Evolutionary conservation across 495 filamentous ascomycete species (phyloP), one percentile per base, ranked within the genome.

Genomic region (Aspergillus bertholletiae): DNA sequence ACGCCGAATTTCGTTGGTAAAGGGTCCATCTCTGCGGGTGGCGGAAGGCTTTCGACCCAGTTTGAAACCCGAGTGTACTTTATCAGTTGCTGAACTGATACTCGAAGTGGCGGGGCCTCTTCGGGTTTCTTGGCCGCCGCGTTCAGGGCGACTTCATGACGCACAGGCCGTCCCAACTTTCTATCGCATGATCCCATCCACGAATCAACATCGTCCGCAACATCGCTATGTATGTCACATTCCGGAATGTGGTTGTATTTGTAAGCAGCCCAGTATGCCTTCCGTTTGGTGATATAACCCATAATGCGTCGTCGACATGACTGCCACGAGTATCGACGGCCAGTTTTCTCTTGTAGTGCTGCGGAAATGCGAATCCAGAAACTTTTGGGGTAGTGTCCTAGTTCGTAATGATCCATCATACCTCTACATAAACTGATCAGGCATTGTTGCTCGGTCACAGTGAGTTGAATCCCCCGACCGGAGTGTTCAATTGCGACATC

Each of bases 271-370:
- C 47, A 55, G 23, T 46, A 60, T 8, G 49, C 32, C 27, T 41
- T 37, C 8, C 57, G 46, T 30, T 61, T 49, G 12, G 35, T 21
- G 35, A 67, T 49, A 17, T 58, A 54, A 18, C 51, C 49, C 9
- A 26, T 27, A 18, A 67, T 62, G n/a, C 61, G 61, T 20, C 59
- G 59, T 3, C 59, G 59, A 40, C 64, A 67, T 9, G 61, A 64
- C 21, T 54, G 54, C 59, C 60, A 61, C 0, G 61, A 62, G 26
- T 67, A 67, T 21, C 49, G 40, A 28, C 61, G 61, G 22, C 57
- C 59, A 30, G 58, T 62, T 27, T 40, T 28, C 18, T 27, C 22
- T 7, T 55, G 39, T 6, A 67, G 46, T 11, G 45, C 34, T 1
- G 46, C 24, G 15, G 62, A 52, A 12, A 64, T 58, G 4, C 41